Base-by-base conservation (phyloP, 768 basidiomycete species). In the Leccinum fibrillosum region DNA sequence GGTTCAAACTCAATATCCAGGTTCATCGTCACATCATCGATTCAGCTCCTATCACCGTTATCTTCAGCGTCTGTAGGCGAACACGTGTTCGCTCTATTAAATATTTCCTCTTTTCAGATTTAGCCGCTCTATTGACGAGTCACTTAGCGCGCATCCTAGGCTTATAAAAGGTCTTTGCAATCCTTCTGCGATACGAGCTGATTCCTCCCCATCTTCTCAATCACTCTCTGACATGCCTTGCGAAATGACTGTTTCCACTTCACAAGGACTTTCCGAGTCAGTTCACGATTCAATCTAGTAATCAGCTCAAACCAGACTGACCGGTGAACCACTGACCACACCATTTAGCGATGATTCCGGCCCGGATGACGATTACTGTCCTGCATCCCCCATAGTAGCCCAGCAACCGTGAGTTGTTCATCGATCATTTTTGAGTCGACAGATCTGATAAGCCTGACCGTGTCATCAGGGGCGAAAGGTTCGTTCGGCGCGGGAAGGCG, bases 151-250 rank as follows among this genome's bases (percentile, higher is more conserved):
- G 12, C 17, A 21, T 59, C 66, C 34, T 69, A 19, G 34, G 56
- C 57, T 62, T 25, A 58, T 65, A 69, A 59, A 61, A 39, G 52
- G 3, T 37, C n/a, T 66, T 37, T 32, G 44, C 60, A 19, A 32
- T 1, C 6, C 21, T 5, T 44, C 2, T 2, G 28, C 28, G 28
- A 28, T 10, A 4, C 6, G 10, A 10, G n/a, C 0, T 35, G 13
- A 15, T 35, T 28, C 28, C 15, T 12, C 52, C 25, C 7, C 44
- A 12, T 3, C 17, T 54, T 9, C 13, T 21, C 5, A 2, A 19
- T 11, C 9, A 28, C 35, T 19, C 23, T 49, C 13, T 0, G 7
- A 6, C 9, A 8, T 25, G 10, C 6, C 17, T 44, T 35, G 28
- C 37, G 19, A 28, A 49, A 63, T 55, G 61, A 11, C 49, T 5